Evolutionary conservation across 768 basidiomycete genomes (phyloP).

Genomic region (Kondoa subrosea): DNA sequence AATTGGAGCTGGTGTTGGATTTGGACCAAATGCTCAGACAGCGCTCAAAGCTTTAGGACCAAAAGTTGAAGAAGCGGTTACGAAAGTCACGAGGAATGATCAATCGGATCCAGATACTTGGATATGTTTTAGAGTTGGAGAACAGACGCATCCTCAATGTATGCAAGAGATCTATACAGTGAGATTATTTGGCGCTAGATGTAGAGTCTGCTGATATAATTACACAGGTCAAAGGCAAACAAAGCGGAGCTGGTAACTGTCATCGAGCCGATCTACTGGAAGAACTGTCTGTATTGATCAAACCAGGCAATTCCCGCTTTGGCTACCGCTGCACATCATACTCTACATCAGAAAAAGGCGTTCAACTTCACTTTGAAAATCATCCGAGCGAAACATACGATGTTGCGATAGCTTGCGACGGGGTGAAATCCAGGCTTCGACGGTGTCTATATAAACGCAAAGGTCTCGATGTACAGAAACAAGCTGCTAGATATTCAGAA

Average conservation of each 20-base stretch:
- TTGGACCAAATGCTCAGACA: not conserved
- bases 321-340: constrained; percentile 8
- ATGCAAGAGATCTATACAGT: constrained; percentile 6
- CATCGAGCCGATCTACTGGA: constrained; percentile 23
- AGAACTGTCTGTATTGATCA: constrained; percentile 8
- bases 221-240: constrained; percentile 14
- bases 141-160: constrained; percentile 11
- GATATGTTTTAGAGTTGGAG: constrained; percentile 19
- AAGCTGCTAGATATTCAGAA: constrained; percentile 17
- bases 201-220: too few relatives aligned
- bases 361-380: constrained; percentile 17
- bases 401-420: constrained; percentile 17
- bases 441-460: constrained; percentile 14
- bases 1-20: constrained; percentile 12
- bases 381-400: constrained; percentile 16
- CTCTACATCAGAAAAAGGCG: not conserved
- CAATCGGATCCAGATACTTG: not conserved
- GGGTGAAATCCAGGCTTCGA: constrained; percentile 13
- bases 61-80: not conserved
- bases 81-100: not conserved
- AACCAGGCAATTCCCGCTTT: constrained; percentile 2
- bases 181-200: too few relatives aligned
- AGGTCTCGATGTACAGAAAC: constrained; percentile 11
- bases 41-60: not conserved
- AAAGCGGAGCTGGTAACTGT: constrained; percentile 15